These are phyloP conservation scores for Lentinula boryana DNA, from an alignment of 768 basidiomycete species.

Conservation along the genomic window DNA sequence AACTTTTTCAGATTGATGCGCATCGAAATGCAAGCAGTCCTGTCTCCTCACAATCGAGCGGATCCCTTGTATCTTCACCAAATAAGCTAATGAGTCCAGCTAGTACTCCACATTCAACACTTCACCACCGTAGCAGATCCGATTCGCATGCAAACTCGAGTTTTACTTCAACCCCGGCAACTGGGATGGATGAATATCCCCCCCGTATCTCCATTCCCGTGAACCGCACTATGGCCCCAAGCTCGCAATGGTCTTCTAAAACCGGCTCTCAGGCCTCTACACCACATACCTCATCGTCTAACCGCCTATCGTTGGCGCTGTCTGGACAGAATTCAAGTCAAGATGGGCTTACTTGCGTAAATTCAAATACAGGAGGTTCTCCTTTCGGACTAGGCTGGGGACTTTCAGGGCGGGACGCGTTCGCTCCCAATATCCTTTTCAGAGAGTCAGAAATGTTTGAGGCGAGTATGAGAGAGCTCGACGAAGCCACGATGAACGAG, in stretches of 20 bases:
- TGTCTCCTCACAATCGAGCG: neutral
- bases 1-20: neutral
- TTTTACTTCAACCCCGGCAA: neutral
- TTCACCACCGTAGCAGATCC: constrained; percentile 1
- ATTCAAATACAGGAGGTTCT: neutral
- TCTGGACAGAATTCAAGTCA: neutral
- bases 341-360: neutral
- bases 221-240: neutral
- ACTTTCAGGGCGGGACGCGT: neutral
- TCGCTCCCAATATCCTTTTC: constrained; percentile 3
- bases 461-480: constrained; percentile 2
- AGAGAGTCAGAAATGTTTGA: constrained; percentile 4
- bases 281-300: neutral
- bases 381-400: constrained; percentile 2
- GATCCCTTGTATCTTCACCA: neutral
- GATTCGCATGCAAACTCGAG: neutral
- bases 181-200: neutral
- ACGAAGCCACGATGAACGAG: constrained; percentile 4
- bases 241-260: neutral
- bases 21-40: neutral
- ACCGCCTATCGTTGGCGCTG: neutral
- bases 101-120: neutral
- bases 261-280: neutral
- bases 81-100: neutral
- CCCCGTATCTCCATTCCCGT: constrained; percentile 1